These are phyloP conservation scores for Recurvomyces mirabilis DNA, from an alignment of 495 filamentous ascomycete species.

Conservation along the genomic window DNA sequence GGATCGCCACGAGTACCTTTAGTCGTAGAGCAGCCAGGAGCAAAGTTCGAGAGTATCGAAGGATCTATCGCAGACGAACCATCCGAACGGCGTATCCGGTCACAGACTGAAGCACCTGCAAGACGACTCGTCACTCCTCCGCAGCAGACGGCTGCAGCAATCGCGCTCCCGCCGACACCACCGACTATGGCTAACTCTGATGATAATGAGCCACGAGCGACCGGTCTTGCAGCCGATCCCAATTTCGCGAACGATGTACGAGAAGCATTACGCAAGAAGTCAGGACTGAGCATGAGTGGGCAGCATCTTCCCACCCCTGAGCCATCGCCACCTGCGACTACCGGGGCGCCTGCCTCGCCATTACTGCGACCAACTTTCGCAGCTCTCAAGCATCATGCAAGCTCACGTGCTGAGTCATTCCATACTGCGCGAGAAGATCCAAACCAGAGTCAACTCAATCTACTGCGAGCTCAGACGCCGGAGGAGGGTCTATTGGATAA, in stretches of 20 bases:
- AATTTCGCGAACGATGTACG: conserved; percentile 17
- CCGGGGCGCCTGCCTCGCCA: conserved; percentile 16
- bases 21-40: neutral
- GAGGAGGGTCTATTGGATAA: too few species aligned
- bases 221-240: neutral
- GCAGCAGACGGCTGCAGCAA: conserved; percentile 1
- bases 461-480: conserved; percentile 5
- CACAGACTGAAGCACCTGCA: neutral
- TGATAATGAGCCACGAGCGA: neutral
- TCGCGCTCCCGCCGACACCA: conserved; percentile 20
- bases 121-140: conserved; percentile 5
- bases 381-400: conserved; percentile 5
- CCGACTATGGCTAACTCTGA: conserved; percentile 16
- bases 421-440: conserved; percentile 29
- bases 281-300: conserved; percentile 24
- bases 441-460: conserved; percentile 17
- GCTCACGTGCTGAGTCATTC: conserved; percentile 31
- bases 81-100: too few species aligned
- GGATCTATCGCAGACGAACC: neutral
- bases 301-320: conserved; percentile 28
- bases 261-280: conserved; percentile 18
- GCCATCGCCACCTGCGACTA: conserved; percentile 28
- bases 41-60: neutral
- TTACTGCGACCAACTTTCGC: too few species aligned
- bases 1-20: neutral